A percentile compares a stretch with the other conserved stretches of the same genome.
These are phyloP conservation scores for Saccharomyces cerevisiae DNA, from an alignment of 805 yeast species.

Conservation along the genomic window DNA sequence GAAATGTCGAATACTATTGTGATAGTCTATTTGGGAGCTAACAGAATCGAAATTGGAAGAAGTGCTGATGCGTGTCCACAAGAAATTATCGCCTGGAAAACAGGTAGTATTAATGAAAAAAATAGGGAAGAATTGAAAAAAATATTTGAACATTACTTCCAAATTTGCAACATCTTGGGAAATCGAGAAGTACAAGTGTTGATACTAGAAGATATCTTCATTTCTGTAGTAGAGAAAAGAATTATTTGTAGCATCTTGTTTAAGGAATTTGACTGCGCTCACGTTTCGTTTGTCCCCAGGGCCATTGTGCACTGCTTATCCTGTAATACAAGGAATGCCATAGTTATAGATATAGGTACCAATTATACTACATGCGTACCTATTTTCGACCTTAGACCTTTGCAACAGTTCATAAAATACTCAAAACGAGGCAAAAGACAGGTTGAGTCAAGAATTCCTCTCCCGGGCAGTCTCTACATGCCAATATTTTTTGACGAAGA, in stretches of 20 bases:
- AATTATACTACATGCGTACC: constrained; percentile 28
- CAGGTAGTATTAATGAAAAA: neutral
- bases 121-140: neutral
- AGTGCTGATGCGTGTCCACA: neutral
- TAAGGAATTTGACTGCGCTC: constrained; percentile 26
- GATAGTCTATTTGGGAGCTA: neutral
- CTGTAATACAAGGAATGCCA: constrained; percentile 30
- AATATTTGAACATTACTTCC: neutral
- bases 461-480: neutral
- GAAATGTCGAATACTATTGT: neutral
- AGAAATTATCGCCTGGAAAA: neutral
- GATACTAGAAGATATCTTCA: constrained; percentile 21
- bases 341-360: constrained; percentile 38
- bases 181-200: neutral
- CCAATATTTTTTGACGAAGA: neutral
- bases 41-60: neutral
- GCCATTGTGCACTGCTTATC: constrained; percentile 31
- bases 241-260: constrained; percentile 19
- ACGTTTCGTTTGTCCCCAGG: constrained; percentile 30
- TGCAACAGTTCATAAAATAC: constrained; percentile 16
- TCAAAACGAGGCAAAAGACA: constrained; percentile 10
- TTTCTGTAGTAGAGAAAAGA: constrained; percentile 25
- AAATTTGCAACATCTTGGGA: neutral
- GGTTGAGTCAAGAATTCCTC: neutral
- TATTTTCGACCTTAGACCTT: constrained; percentile 30